Evolutionary conservation across 495 filamentous ascomycete genomes (phyloP), one percentile per base, ranked within the genome.

Genomic region (Pyrenula massariospora): DNA sequence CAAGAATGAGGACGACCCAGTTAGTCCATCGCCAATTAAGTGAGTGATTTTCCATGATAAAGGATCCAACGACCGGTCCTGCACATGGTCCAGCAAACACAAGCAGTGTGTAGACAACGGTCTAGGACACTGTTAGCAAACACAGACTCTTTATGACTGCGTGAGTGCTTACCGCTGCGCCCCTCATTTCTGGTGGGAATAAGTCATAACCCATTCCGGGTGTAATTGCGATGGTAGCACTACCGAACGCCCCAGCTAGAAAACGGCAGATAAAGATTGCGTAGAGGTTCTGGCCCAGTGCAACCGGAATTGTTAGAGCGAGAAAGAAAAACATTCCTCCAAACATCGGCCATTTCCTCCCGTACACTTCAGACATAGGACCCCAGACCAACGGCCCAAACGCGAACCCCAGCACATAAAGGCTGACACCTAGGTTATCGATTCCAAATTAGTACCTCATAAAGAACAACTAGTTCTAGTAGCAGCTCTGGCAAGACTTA

Each of bases 11-110:
- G 2, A 78, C 82, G 47, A 86, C 74, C 76, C 78, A 89, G 12
- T 73, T 77, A 0, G 80, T 82, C 82, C 84, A 87, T 36, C 80
- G 70, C 84, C 84, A 86, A 55, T 74, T 76, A 1, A 84, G 73
- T 8, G 31, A 42, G 52, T 78, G 69, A 15, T 68, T 73, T 20
- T 77, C 70, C 2, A 73, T 77, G 53, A 84, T 72, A 63, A 83
- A 85, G n/a, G 75, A 77, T 24, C 80, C 82, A 3, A 80, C 72
- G 21, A 86, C 74, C 2, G 83, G 82, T 0, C 77, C 81, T 0
- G 70, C 59, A 8, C 81, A 69, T 0, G 82, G 79, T 0, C 82
- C 31, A 42, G 31, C 31, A 15, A 42, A 20, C 2, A 53, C 22
- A 24, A 51, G 61, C 58, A 55, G 62, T 47, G 25, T 48, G 22